phyloP scores from a whole-genome alignment of 257 asterid species.

The Solanum sparsipilum region DNA sequence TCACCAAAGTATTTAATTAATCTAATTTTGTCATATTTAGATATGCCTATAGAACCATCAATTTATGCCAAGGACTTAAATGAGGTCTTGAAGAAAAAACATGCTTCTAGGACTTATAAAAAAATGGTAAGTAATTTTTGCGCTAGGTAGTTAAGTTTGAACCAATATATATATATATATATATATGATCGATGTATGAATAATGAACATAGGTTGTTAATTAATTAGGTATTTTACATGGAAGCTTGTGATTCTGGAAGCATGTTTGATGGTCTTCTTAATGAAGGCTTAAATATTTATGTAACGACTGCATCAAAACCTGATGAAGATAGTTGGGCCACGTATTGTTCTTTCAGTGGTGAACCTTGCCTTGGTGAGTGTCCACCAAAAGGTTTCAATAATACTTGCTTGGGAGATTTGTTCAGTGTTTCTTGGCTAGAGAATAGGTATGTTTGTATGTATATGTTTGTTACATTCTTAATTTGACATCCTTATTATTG shows the following conservation, averaged over 20 bases:
- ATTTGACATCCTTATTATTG: no score
- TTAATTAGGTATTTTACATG: slow-evolving; percentile 58
- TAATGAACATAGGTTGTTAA: not conserved
- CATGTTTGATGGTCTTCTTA: slow-evolving; percentile 81
- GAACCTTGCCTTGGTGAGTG: slow-evolving; percentile 24
- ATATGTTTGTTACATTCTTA: not conserved
- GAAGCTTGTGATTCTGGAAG: slow-evolving; percentile 96
- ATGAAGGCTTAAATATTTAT: slow-evolving; percentile 58
- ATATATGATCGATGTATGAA: not conserved
- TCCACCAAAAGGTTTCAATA: slow-evolving; percentile 19
- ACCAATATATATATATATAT: not conserved
- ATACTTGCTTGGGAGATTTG: slow-evolving; percentile 81
- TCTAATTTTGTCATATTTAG: slow-evolving; percentile 19
- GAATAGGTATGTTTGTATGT: slow-evolving; percentile 22
- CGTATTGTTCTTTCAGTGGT: slow-evolving; percentile 44
- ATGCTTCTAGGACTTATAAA: slow-evolving; percentile 63
- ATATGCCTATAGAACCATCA: slow-evolving; percentile 53
- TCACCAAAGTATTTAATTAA: not conserved
- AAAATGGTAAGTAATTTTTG: slow-evolving; percentile 44
- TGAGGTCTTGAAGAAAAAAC: slow-evolving; percentile 45
- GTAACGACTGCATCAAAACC: slow-evolving; percentile 90
- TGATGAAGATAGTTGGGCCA: slow-evolving; percentile 78
- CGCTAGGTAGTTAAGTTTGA: not conserved
- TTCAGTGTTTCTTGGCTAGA: slow-evolving; percentile 93
- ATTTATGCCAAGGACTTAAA: slow-evolving; percentile 62